Percentiles rank a stretch among this genome's conserved stretches.
These are phyloP conservation scores for Tolypocladium tundrense DNA, from an alignment of 2,329 filamentous ascomycete species.

Conservation along the genomic window DNA sequence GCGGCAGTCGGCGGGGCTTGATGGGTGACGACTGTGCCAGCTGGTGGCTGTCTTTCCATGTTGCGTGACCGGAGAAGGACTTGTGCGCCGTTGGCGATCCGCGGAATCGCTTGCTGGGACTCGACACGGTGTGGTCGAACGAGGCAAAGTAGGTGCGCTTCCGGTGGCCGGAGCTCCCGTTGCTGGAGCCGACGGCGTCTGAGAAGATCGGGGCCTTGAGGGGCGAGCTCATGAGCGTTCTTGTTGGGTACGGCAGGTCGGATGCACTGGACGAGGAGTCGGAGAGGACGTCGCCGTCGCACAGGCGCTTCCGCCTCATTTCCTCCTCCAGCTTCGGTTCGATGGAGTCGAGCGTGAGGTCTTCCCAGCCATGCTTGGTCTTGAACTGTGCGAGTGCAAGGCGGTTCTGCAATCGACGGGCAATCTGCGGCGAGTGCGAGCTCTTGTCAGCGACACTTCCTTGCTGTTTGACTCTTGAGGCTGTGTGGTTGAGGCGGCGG, in stretches of 20 bases:
- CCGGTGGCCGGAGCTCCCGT: conserved; percentile 53
- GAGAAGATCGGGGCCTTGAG: conserved; percentile 77
- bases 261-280: conserved; percentile 81
- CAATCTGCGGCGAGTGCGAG: conserved; percentile 53
- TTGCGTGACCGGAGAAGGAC: conserved; percentile 42
- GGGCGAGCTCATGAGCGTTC: conserved; percentile 71
- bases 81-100: conserved; percentile 48
- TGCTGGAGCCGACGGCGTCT: conserved; percentile 65
- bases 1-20: conserved; percentile 62
- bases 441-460: neutral
- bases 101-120: conserved; percentile 60
- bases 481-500: neutral
- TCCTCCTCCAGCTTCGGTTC: conserved; percentile 77
- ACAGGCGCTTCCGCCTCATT: conserved; percentile 60
- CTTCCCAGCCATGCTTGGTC: conserved; percentile 90
- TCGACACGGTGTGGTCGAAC: conserved; percentile 45
- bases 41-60: conserved; percentile 70
- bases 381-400: conserved; percentile 95
- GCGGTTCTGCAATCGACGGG: conserved; percentile 82
- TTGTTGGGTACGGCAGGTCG: conserved; percentile 59
- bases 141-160: conserved; percentile 53
- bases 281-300: conserved; percentile 65
- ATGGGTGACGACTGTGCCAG: conserved; percentile 81
- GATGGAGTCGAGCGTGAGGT: conserved; percentile 75
- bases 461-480: neutral